Evolutionary conservation across 2,329 filamentous ascomycete genomes (phyloP), one percentile per base, ranked within the genome.

Genomic region (Scopulariopsis brevicaulis): DNA sequence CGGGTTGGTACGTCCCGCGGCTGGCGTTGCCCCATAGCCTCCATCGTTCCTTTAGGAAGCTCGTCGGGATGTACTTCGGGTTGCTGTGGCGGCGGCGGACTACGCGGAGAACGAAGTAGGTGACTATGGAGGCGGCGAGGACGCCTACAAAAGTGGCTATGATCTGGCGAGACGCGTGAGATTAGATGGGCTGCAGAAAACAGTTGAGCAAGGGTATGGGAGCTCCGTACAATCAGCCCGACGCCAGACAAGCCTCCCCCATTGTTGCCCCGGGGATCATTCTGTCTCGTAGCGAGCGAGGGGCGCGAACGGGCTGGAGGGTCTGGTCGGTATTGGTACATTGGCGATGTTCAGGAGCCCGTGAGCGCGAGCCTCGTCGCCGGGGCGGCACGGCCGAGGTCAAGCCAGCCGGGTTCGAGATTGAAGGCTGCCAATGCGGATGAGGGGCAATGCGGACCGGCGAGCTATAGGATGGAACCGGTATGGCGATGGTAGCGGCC

Each of bases 41-140:
- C 80, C 80, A 82, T 65, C 73, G 69, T 20, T 69, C 70, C 65
- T 80, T 82, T 35, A 82, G 64, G 58, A 69, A 76, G 28, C 71
- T 68, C 1, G 76, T 78, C 4, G 80, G 77, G 24, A 81, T 69
- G 59, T 76, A 77, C 67, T 72, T 80, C 2, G 79, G 77, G 32
- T 76, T 70, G 58, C 68, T 72, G 60, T 79, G 69, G 40, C 65
- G 65, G 25, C 57, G 59, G 58, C 64, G 66, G 20, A 65, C n/a
- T 54, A 58, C 56, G 18, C 52, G 51, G 56, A 58, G 56, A 18
- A 34, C n/a, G 22, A 22, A 54, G 24, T 46, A 48, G 28, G 10
- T 22, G 24, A 34, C 4, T n/a, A n/a, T 12, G 7, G 24, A 20
- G 28, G 46, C 37, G 18, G 48, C 20, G 10, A 58, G 20, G 20